Percentiles rank a stretch among this genome's conserved stretches.
Evolutionary conservation across 2,329 filamentous ascomycete species (phyloP).

Genomic region (Hypoxylon sp.): DNA sequence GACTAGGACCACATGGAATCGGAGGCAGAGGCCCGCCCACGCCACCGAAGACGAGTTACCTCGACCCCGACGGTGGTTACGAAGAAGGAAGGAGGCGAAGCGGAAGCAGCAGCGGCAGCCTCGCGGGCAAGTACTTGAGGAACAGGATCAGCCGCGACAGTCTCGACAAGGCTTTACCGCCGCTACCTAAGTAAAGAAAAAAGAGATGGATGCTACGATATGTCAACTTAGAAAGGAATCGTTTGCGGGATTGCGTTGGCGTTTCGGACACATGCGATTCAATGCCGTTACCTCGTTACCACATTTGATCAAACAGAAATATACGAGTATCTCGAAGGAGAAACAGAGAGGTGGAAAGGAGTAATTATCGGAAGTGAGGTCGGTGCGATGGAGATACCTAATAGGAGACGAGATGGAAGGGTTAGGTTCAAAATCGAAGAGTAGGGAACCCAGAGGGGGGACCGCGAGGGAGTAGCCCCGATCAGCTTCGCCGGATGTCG

Average conservation of each 20-base stretch:
- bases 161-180: constrained; percentile 70
- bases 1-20: constrained; percentile 50
- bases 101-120: constrained; percentile 40
- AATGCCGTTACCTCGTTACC: neutral
- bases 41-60: constrained; percentile 58
- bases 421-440: constrained; percentile 22
- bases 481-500: neutral
- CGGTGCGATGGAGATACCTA: constrained; percentile 14
- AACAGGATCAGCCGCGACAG: constrained; percentile 65
- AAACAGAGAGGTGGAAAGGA: constrained; percentile 7
- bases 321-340: constrained; percentile 12
- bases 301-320: constrained; percentile 15
- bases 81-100: constrained; percentile 49
- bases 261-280: constrained; percentile 16
- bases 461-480: neutral
- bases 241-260: constrained; percentile 18
- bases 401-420: constrained; percentile 29
- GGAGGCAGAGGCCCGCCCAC: constrained; percentile 58
- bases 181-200: constrained; percentile 58
- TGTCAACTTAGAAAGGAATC: constrained; percentile 2
- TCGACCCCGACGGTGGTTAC: constrained; percentile 60
- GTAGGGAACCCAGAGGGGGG: neutral
- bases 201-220: constrained; percentile 4
- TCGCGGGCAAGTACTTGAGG: constrained; percentile 49
- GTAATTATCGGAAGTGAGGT: constrained; percentile 21